A percentile compares a stretch with the other conserved stretches of the same genome.
Evolutionary conservation across 1,284 basidiomycete species (phyloP).

Genomic region (Leccinum variabile): DNA sequence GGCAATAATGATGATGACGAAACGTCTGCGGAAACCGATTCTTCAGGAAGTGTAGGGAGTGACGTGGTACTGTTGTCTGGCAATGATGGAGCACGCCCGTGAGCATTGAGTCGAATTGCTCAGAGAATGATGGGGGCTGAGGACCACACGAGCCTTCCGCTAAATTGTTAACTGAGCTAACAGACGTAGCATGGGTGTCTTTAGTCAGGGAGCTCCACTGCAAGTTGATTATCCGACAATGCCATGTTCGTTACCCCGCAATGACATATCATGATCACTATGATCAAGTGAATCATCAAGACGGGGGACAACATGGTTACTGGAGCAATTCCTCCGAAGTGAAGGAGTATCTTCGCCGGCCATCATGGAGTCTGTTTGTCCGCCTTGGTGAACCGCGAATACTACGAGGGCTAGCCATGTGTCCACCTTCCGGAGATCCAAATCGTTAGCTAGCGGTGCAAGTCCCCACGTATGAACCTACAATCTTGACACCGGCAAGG

Average conservation of each 20-base stretch:
- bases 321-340: slow-evolving; percentile 39
- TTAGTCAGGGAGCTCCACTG: slow-evolving; percentile 46
- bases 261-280: slow-evolving; percentile 40
- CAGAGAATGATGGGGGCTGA: slow-evolving; percentile 52
- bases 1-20: slow-evolving; percentile 33
- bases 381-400: slow-evolving; percentile 64
- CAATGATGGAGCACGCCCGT: slow-evolving; percentile 33
- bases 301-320: slow-evolving; percentile 45
- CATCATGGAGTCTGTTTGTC: slow-evolving; percentile 36
- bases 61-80: slow-evolving; percentile 21
- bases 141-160: slow-evolving; percentile 35
- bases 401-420: slow-evolving; percentile 63
- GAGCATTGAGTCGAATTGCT: slow-evolving; percentile 48
- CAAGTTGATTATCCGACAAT: slow-evolving; percentile 52
- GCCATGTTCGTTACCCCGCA: slow-evolving; percentile 49
- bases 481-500: slow-evolving; percentile 70
- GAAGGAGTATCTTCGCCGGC: slow-evolving; percentile 40
- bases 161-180: slow-evolving; percentile 46
- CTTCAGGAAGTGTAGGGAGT: slow-evolving; percentile 42
- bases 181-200: slow-evolving; percentile 56
- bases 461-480: slow-evolving; percentile 38
- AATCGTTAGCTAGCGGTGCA: slow-evolving; percentile 15
- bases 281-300: slow-evolving; percentile 44
- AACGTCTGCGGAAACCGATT: slow-evolving; percentile 25
- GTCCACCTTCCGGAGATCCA: slow-evolving; percentile 52